Evolutionary conservation across 2,329 filamentous ascomycete species (phyloP).

Genomic region (Penicillium sumatraense): DNA sequence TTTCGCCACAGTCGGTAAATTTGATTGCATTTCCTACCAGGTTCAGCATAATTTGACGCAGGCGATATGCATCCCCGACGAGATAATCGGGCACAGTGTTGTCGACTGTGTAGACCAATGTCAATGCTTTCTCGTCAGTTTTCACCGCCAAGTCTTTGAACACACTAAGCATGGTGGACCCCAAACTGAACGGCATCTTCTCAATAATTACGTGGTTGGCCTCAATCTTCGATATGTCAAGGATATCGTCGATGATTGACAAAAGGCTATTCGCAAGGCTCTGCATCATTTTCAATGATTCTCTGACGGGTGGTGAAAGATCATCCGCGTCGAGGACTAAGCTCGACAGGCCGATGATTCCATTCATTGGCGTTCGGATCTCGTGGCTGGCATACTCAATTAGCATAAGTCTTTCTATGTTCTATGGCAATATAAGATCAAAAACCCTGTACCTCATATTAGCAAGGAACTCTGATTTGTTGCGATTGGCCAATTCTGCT

Average conservation of each 20-base stretch:
- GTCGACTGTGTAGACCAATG: neutral
- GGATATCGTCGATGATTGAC: conserved; percentile 11
- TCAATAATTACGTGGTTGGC: conserved; percentile 4
- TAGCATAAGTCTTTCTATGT: neutral
- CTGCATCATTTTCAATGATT: neutral
- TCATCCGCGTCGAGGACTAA: conserved; percentile 1
- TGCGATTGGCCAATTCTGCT: conserved; percentile 91
- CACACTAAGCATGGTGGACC: neutral
- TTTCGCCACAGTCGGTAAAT: neutral
- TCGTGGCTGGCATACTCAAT: neutral
- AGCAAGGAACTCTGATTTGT: conserved; percentile 92
- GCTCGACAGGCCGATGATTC: conserved; percentile 9
- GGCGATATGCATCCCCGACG: neutral
- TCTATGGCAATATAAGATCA: neutral
- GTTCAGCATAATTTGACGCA: neutral
- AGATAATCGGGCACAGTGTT: neutral
- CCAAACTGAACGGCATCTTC: neutral
- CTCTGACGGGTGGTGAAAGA: neutral
- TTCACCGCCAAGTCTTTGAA: neutral
- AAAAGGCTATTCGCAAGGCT: conserved; percentile 1
- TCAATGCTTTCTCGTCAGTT: neutral
- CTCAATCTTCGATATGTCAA: conserved; percentile 12
- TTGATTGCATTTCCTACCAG: neutral
- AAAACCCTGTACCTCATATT: conserved; percentile 69
- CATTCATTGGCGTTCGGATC: conserved; percentile 13